Base-by-base conservation (phyloP, 768 basidiomycete genomes). In the Cantharellus cinnabarinus region DNA sequence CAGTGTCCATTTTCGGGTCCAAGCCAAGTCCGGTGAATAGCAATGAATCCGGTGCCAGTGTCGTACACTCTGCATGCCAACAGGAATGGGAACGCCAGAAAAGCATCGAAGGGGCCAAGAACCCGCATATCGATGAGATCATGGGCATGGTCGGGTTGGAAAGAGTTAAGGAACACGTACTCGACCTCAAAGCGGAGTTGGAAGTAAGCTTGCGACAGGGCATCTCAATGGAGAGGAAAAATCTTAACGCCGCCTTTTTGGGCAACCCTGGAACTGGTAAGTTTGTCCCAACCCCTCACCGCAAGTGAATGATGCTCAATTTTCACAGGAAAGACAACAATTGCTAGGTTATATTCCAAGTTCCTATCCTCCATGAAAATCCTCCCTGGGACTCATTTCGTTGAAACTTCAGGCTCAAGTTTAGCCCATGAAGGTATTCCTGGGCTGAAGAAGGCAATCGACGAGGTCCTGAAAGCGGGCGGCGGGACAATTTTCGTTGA, bases 231-330 rank as follows among this genome's bases (percentile, higher is more conserved):
- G 72, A 75, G 35, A 71, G 73, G 38, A 80, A 83, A 58, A 71
- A 82, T 0, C 77, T 80, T 65, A 83, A 84, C 66, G 72, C 77
- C 20, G 75, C 73, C 7, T 69, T 85, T 7, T 74, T 82, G 0
- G 83, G 83, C 10, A 85, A 85, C 64, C 83, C 83, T 2, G 83
- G 83, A 4, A 85, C 83, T 67, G 83, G 83, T 83, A 59, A 38
- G 72, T 62, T n/a, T 3, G 57, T 40, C 38, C 52, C 7, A 7
- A 10, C 10, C 7, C 7, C 10, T 54, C 7, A 14, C 38, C 14
- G 44, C 10, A 29, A 48, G 10, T 54, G 10, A 10, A 54, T 37
- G 10, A 7, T 37, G 10, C 35, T 1, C 7, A 37, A 4, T 2
- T 39, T 61, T 4, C 44, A 1, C 41, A 83, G 82, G 81, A 5